phyloP scores from a whole-genome alignment of 2,329 filamentous ascomycete genomes.

The Incumbomyces delicatus region DNA sequence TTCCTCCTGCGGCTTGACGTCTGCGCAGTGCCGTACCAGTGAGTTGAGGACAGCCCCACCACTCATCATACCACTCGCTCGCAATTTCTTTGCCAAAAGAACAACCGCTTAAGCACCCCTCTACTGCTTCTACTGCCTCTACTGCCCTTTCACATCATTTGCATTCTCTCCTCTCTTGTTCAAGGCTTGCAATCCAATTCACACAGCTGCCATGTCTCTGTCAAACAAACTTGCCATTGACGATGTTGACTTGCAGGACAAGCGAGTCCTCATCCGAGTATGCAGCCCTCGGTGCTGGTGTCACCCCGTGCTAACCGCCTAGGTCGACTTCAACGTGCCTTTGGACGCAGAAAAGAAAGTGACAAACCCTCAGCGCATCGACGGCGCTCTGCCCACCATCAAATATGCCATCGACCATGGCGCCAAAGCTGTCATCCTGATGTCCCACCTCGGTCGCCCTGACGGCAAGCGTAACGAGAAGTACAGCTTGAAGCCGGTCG shows the following conservation, averaged over 20 bases:
- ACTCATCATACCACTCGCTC: no score
- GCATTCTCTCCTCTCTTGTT: no score
- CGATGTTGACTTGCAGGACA: slow-evolving; percentile 94
- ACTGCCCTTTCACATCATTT: no score
- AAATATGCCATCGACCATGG: slow-evolving; percentile 85
- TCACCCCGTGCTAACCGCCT: slow-evolving; percentile 7
- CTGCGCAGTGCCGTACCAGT: no score
- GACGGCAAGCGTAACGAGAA: slow-evolving; percentile 83
- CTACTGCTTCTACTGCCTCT: no score
- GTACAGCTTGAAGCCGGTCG: slow-evolving; percentile 89
- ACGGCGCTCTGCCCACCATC: slow-evolving; percentile 88
- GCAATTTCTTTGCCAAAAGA: no score
- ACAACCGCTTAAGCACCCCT: no score
- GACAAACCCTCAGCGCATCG: slow-evolving; percentile 98
- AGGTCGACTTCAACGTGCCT: slow-evolving; percentile 99
- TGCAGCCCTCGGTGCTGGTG: slow-evolving; percentile 29
- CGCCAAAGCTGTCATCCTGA: slow-evolving; percentile 86
- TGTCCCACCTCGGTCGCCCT: slow-evolving; percentile 96
- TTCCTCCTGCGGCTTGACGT: no score
- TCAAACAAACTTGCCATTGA: slow-evolving; percentile 96
- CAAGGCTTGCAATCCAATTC: no score
- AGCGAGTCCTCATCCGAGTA: slow-evolving; percentile 95
- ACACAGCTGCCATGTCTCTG: slow-evolving; percentile 65
- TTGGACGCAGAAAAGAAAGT: slow-evolving; percentile 87
- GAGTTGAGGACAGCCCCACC: no score